These are phyloP conservation scores for Boletus subcaerulescens DNA, from an alignment of 768 basidiomycete species.

Conservation along the genomic window DNA sequence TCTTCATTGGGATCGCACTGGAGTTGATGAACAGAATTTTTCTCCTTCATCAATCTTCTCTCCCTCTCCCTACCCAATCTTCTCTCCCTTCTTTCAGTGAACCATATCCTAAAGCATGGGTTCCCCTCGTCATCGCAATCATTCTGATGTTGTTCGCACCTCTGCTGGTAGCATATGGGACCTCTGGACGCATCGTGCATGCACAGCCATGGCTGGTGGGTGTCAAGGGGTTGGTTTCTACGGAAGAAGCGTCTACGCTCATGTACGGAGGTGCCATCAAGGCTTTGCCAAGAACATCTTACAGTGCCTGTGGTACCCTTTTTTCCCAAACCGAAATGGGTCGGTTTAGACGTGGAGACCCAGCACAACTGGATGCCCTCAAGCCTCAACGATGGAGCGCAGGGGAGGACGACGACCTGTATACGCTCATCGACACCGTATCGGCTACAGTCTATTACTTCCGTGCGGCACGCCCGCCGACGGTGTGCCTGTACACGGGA, in stretches of 20 bases:
- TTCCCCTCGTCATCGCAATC: neutral
- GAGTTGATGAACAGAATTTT: too few relatives aligned
- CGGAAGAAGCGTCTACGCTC: constrained; percentile 14
- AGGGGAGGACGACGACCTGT: constrained; percentile 8
- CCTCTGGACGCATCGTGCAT: constrained; percentile 12
- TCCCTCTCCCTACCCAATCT: too few relatives aligned
- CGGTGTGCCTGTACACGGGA: constrained; percentile 23
- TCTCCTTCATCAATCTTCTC: too few relatives aligned
- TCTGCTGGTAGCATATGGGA: constrained; percentile 10
- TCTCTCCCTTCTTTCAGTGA: too few relatives aligned
- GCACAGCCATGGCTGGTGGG: constrained; percentile 24
- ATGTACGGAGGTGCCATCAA: constrained; percentile 13
- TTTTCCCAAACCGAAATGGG: constrained; percentile 7
- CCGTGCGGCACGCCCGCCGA: constrained; percentile 19
- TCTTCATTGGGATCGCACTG: neutral
- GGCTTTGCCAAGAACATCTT: constrained; percentile 9
- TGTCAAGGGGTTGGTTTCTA: constrained; percentile 26
- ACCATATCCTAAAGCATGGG: neutral
- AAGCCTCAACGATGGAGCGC: too few relatives aligned
- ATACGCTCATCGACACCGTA: constrained; percentile 23
- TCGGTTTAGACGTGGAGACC: constrained; percentile 18
- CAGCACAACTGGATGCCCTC: constrained; percentile 1
- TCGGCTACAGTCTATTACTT: constrained; percentile 26
- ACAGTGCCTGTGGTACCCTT: constrained; percentile 18
- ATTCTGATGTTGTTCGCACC: constrained; percentile 16